Conservation (phyloP, 148 eudicot genomes). For the Rhododendron henanense region DNA sequence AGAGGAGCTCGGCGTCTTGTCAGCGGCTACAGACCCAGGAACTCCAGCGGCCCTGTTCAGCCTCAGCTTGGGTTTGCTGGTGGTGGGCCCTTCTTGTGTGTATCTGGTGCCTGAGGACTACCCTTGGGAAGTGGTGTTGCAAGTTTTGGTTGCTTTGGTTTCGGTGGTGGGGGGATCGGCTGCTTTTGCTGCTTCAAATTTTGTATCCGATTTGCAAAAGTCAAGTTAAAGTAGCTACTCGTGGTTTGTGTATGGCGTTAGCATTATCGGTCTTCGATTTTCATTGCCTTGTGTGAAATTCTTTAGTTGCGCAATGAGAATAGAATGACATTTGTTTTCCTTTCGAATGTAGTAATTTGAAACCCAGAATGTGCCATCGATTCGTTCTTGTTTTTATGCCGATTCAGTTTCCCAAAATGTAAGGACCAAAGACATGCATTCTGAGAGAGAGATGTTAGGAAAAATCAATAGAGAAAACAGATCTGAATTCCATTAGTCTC, state of each 20-base stretch:
- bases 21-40: constrained; percentile 80
- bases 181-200: constrained; percentile 85
- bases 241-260: neutral
- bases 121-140: constrained; percentile 64
- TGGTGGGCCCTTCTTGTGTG: constrained; percentile 61
- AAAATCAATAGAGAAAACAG: neutral
- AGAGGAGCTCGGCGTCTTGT: constrained; percentile 76
- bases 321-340: neutral
- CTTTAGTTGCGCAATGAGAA: neutral
- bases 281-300: neutral
- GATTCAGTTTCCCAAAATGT: neutral
- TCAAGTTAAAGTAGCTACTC: constrained; percentile 14
- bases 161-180: constrained; percentile 79
- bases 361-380: neutral
- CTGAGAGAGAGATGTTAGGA: neutral
- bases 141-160: constrained; percentile 59
- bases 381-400: neutral
- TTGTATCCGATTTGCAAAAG: constrained; percentile 84
- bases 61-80: constrained; percentile 55
- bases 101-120: constrained; percentile 79
- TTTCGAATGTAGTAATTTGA: neutral
- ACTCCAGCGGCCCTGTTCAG: constrained; percentile 62
- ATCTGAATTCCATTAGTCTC: neutral
- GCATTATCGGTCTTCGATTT: neutral
- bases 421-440: neutral